phyloP scores from a whole-genome alignment of 108 stramenopile species.

The Fistulifera solaris region DNA sequence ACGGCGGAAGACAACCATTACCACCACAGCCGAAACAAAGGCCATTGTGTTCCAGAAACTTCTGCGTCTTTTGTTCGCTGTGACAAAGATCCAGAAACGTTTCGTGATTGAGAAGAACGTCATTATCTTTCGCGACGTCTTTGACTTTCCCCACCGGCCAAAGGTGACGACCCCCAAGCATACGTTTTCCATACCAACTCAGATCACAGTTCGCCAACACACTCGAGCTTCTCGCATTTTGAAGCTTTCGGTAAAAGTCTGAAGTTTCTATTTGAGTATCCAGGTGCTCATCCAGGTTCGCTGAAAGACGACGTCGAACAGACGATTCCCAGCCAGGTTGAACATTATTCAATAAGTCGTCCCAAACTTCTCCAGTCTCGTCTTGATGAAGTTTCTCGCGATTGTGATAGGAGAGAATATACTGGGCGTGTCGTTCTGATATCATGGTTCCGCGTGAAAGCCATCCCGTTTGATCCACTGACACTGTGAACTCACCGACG shows the following conservation, averaged over 20 bases:
- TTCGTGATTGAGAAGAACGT: conserved; percentile 5
- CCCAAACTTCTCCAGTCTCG: conserved; percentile 18
- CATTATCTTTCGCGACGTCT: conserved; percentile 9
- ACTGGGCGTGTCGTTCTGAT: conserved; percentile 35
- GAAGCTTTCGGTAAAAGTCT: neutral
- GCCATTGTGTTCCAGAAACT: conserved; percentile 17
- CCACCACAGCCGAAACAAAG: conserved; percentile 24
- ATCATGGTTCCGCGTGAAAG: conserved; percentile 32
- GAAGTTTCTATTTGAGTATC: neutral
- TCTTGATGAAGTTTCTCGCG: conserved; percentile 17
- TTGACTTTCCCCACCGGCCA: conserved; percentile 30
- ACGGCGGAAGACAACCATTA: conserved; percentile 29
- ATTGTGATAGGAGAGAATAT: conserved; percentile 9
- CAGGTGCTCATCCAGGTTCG: neutral
- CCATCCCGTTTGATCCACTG: conserved; percentile 39
- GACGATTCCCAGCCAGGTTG: conserved; percentile 26
- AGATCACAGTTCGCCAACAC: conserved; percentile 20
- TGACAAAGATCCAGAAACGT: conserved; percentile 19
- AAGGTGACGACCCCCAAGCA: conserved; percentile 9
- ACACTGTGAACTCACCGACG: conserved; percentile 30
- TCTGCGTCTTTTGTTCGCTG: conserved; percentile 28
- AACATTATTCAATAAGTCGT: conserved; percentile 28
- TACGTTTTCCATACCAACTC: conserved; percentile 13
- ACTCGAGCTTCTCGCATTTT: neutral
- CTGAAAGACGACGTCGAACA: conserved; percentile 4